Conservation (phyloP, 768 basidiomycete species). For the Podaxis pistillaris region DNA sequence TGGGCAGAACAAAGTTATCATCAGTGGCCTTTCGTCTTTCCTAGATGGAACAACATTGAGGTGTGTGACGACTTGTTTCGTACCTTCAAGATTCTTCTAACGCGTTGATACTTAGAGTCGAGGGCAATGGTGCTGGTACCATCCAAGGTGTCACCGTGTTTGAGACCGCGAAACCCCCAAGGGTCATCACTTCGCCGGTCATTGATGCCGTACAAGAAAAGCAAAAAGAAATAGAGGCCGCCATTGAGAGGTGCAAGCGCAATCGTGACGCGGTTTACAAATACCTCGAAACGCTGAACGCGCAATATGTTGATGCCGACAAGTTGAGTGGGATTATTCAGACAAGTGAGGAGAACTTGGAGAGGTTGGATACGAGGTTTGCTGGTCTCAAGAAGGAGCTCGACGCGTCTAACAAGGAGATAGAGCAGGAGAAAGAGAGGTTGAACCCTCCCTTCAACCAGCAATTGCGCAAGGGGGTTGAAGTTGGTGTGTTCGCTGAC, state of each 20-base stretch:
- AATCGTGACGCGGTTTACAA: constrained; percentile 26
- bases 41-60: constrained; percentile 37
- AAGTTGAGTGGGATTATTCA: constrained; percentile 29
- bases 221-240: constrained; percentile 24
- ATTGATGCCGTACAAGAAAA: constrained; percentile 25
- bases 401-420: constrained; percentile 23
- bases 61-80: constrained; percentile 22
- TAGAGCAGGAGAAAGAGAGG: constrained; percentile 14
- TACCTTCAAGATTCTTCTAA: background rate
- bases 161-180: constrained; percentile 14
- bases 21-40: constrained; percentile 34
- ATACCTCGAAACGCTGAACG: constrained; percentile 32
- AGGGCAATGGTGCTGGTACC: constrained; percentile 40
- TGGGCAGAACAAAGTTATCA: constrained; percentile 38
- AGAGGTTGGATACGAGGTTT: constrained; percentile 23
- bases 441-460: constrained; percentile 12
- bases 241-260: constrained; percentile 28
- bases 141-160: constrained; percentile 44
- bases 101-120: constrained; percentile 30
- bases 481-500: constrained; percentile 36
- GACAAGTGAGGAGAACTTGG: constrained; percentile 20
- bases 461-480: constrained; percentile 25
- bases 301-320: constrained; percentile 26
- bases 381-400: constrained; percentile 20
- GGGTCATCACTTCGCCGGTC: constrained; percentile 23